Base-by-base conservation (phyloP, 768 basidiomycete genomes). In the Roridomyces roridus region DNA sequence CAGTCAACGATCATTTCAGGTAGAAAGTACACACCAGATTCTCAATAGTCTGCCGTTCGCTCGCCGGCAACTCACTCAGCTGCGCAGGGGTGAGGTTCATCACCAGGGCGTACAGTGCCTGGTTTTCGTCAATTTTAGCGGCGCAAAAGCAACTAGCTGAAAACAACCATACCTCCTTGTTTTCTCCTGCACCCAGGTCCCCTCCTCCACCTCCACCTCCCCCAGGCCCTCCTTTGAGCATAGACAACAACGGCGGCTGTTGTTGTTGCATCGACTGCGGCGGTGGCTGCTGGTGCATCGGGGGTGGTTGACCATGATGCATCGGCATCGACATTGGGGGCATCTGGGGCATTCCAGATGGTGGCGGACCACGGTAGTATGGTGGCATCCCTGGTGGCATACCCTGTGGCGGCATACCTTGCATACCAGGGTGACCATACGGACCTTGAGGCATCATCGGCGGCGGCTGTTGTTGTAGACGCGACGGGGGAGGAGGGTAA, bases 81-180 rank as follows among this genome's bases (percentile, higher is more conserved):
- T 45, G 86, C 80, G 65, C 76, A 79, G 54, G 86, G 75, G 25
- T 80, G 77, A 17, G 78, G 68, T 17, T 74, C 56, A n/a, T 74
- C 61, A 17, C 73, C 62, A 14, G 67, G 63, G 50, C 70, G 72
- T 10, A 71, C 61, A 20, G 75, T 66, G 28, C 69, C 70, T 28
- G 71, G 65, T 24, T 76, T 68, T 44, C 62, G 70, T 0, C 59
- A 73, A 20, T 66, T 74, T 61, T 43, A 66, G 59, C 21, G 60
- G 57, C 46, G 31, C 11, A 8, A 34, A 8, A 34, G 31, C 10
- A 11, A 34, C 11, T 8, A 8, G 15, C 31, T n/a, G n/a, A n/a
- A n/a, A n/a, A 34, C 15, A 4, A 3, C 10, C 31, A 8, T 34
- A 34, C 31, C 3, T 34, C 31, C 7, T 34, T 34, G 31, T 34